phyloP scores from a whole-genome alignment of 179 eudicot species.

The Amaranthus tricolor region DNA sequence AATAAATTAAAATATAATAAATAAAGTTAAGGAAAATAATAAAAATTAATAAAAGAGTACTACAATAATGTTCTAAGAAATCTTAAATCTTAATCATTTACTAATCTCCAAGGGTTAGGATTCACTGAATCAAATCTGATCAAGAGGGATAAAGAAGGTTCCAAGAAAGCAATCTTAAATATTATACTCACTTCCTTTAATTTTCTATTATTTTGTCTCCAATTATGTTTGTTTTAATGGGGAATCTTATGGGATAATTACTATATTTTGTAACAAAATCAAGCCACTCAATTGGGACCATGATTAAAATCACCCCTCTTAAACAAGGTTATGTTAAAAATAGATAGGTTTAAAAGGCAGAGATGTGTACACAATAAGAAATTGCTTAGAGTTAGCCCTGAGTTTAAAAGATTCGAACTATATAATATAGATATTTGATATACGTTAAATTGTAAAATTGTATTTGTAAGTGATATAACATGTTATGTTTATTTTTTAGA shows the following conservation, averaged over 20 bases:
- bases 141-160: not conserved
- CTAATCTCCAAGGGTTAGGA: constrained; percentile 24
- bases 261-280: not conserved
- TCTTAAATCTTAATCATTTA: constrained; percentile 12
- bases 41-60: not conserved
- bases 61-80: not conserved
- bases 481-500: no score
- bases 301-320: not conserved
- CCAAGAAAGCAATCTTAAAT: not conserved
- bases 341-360: no score
- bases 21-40: not conserved
- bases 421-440: no score
- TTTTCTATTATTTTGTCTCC: not conserved
- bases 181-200: not conserved
- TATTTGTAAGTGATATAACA: no score
- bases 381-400: no score
- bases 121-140: constrained; percentile 28
- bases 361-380: no score
- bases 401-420: no score
- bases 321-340: no score
- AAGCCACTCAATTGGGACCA: not conserved
- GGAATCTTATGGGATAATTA: not conserved
- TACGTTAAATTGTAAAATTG: no score
- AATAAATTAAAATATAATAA: not conserved
- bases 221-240: not conserved